Base-by-base conservation (phyloP, 2,329 filamentous ascomycete species). In the Myriosclerotinia curreyana region DNA sequence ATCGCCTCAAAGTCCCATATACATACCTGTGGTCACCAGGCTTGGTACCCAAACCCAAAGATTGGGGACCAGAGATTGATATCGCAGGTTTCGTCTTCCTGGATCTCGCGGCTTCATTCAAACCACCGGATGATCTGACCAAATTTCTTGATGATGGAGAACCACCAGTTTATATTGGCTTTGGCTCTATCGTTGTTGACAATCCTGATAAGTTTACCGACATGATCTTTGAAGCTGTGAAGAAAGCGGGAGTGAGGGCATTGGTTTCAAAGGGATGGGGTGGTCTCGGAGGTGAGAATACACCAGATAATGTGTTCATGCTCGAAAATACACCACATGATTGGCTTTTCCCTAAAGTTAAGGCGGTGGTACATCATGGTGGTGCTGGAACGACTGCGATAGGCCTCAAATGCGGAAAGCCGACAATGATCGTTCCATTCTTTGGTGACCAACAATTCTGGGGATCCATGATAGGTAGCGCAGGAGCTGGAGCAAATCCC, bases 371-470 rank as follows among this genome's bases (percentile, higher is more conserved):
- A 1, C 89, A 91, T 66, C 89, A 92, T 67, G 89, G 89, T n/a
- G 89, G 89, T 15, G 90, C 90, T 0, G 89, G 89, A 2, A 92
- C 89, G 0, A 90, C 88, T 0, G 89, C 89, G 1, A 89, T 89
- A 54, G 88, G 88, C 1, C 78, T 92, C 40, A 90, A 89, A 73
- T 88, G 83, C 67, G 89, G 83, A 4, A 84, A 83, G 70, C 89
- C 89, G 0, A 91, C 87, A 6, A 88, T 91, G 83, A 83, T 92
- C 34, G 86, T 92, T 2, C 89, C 89, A 0, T 92, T 92, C 76
- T 92, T 92, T 68, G 89, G 89, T 3, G 89, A 92, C 71, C 89
- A 92, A 60, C 83, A 87, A 56, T 92, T 92, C 72, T 92, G 90
- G 89, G 89, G 89, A 2, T 79, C 80, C 22, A 90, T 90, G 84